Evolutionary conservation across 306 rosid species (phyloP), one percentile per base, ranked within the genome.

Genomic region (Prunus dulcis): DNA sequence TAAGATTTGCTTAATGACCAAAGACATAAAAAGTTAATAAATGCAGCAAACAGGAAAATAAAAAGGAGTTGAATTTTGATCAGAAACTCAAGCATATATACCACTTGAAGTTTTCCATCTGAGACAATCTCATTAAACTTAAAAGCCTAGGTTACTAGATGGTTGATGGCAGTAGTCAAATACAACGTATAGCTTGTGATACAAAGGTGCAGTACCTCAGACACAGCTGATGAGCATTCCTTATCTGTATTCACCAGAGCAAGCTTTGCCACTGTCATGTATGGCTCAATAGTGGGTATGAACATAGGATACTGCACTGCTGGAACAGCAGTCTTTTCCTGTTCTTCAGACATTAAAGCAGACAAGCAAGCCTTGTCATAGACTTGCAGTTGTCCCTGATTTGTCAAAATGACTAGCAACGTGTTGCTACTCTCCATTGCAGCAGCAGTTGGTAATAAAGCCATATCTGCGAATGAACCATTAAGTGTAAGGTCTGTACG

Each of bases 391-490:
- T 88, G 90, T 77, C 98, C 98, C 73, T 89, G 92, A 88, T 73
- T 93, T 79, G 93, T 89, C 87, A 93, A 80, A 52, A 83, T 84
- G 85, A 84, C 83, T 69, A 93, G 76, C 84, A 83, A 80, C 82
- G 82, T 72, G 85, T 72, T 77, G 65, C 82, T 83, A 38, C 55
- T 82, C 79, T 81, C 88, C 22, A 67, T 64, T 68, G 71, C 78
- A 82, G 76, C 77, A 76, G 84, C 77, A 81, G 60, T 83, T 51
- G 86, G 82, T 57, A 88, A 76, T 74, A 90, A 81, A 81, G 83
- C 78, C 90, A 93, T 81, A 86, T 93, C 97, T 25, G 97, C 86
- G 76, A 91, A 93, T 70, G 93, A 87, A 85, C 96, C 98, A 78
- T 82, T n/a, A 28, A 93, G 96, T 65, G 85, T 64, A 78, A 91